These are phyloP conservation scores for Fagopyrum tataricum DNA, from an alignment of 148 eudicot genomes.

Conservation along the genomic window DNA sequence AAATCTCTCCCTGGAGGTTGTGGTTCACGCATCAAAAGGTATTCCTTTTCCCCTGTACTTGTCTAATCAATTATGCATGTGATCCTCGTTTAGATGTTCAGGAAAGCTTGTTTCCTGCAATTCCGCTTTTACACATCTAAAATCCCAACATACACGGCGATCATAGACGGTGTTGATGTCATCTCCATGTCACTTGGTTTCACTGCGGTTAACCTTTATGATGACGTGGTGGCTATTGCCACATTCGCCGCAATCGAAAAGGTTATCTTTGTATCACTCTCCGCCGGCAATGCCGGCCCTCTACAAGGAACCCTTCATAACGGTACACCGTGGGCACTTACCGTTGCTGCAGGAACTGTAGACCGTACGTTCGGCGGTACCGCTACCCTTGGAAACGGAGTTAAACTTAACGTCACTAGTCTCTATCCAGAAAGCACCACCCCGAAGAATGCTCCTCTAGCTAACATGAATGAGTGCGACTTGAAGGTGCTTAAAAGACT, in stretches of 20 bases:
- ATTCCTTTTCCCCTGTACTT: no score
- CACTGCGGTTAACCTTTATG: neutral
- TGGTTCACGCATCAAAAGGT: no score
- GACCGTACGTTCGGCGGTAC: conserved; percentile 28
- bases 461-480: conserved; percentile 20
- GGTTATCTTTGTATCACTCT: conserved; percentile 12
- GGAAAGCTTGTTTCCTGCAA: no score
- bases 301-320: conserved; percentile 9
- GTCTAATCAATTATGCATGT: no score
- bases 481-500: conserved; percentile 5
- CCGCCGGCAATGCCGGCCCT: conserved; percentile 14
- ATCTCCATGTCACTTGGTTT: conserved; percentile 15
- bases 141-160: no score
- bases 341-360: conserved; percentile 35
- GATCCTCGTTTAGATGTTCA: no score
- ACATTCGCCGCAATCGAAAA: conserved; percentile 10
- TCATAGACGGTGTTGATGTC: conserved; percentile 12
- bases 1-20: no score
- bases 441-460: conserved; percentile 8
- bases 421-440: conserved; percentile 23
- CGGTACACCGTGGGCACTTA: conserved; percentile 19
- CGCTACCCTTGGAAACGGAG: conserved; percentile 26
- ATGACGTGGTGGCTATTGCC: conserved; percentile 5
- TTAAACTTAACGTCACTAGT: conserved; percentile 16
- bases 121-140: no score